phyloP scores from a whole-genome alignment of 2,329 filamentous ascomycete genomes.

The Aspergillus sclerotialis region DNA sequence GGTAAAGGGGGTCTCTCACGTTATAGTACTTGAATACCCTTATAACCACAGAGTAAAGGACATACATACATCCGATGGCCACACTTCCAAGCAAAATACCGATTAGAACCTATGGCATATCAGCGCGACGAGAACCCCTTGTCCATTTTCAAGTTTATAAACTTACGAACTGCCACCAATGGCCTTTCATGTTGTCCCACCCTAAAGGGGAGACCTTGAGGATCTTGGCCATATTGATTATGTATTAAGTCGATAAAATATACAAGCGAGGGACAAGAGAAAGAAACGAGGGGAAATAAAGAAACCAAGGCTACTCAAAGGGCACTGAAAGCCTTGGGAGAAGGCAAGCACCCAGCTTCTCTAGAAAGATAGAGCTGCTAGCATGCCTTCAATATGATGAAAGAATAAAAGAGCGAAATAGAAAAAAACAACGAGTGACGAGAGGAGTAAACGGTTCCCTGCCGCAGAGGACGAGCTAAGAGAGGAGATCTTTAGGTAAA shows the following conservation, averaged over 20 bases:
- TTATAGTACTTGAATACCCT: constrained; percentile 20
- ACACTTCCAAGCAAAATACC: constrained; percentile 25
- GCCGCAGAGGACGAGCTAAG: neutral
- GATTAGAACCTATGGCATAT: constrained; percentile 25
- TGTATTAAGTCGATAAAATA: constrained; percentile 7
- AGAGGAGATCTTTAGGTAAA: neutral
- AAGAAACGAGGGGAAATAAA: constrained; percentile 1
- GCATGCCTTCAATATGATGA: neutral
- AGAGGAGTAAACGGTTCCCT: neutral
- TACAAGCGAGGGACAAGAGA: neutral
- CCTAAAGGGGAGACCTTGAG: constrained; percentile 22
- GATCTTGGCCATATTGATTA: constrained; percentile 22
- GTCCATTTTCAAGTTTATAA: neutral
- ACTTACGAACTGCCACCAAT: constrained; percentile 41
- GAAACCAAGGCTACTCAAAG: neutral
- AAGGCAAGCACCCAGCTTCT: neutral
- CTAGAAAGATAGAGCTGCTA: neutral
- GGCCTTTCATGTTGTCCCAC: constrained; percentile 27
- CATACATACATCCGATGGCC: constrained; percentile 19
- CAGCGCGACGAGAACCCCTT: constrained; percentile 7
- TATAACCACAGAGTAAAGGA: constrained; percentile 19
- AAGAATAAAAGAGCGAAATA: neutral
- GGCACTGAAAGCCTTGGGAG: neutral
- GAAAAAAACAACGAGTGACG: neutral
- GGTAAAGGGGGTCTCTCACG: constrained; percentile 13